Base-by-base conservation (phyloP, 2,329 filamentous ascomycete species). In the Trichoderma gracile region DNA sequence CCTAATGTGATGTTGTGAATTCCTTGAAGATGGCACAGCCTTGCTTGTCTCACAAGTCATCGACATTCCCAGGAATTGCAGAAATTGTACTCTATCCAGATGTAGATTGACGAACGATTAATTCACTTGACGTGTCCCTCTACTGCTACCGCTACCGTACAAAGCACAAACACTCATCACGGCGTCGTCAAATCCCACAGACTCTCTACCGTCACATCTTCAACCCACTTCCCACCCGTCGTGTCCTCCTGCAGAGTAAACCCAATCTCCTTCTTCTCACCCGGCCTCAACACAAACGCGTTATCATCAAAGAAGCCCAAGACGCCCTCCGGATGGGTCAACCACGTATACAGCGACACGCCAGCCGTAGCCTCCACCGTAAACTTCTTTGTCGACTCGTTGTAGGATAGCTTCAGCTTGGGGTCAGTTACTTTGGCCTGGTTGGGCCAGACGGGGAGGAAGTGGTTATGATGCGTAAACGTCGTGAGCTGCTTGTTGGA, bases 281-380 rank as follows among this genome's bases (percentile, higher is more conserved):
- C 66, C 0, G 66, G 67, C 1, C 43, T 19, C 19, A 69, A 38
- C 15, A 69, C 59, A 50, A 69, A 69, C 4, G 66, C 66, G 46
- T 69, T 69, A 15, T 68, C 66, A 3, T 69, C 65, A 21, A 69
- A 69, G 56, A 69, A 68, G 6, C 67, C 66, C 50, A 67, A 53
- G 17, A 61, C 57, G 1, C 64, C 67, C 14, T 57, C 66, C 2
- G 67, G 64, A 46, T 69, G 66, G 12, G 62, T 67, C 17, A 69
- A 40, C 67, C 67, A 69, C 3, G 65, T 67, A 27, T 69, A 69
- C 8, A 68, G 53, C 15, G 67, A 59, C 6, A 69, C 67, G 23
- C 50, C 56, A 42, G 62, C 59, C 5, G 55, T 68, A 3, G 67
- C 67, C 47, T 68, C 63, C 15, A 69, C 65, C 3, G 59, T 66